A percentile compares a stretch with the other conserved stretches of the same genome.
phyloP scores from a whole-genome alignment of 1,284 basidiomycete species.

The Trametes versicolor region DNA sequence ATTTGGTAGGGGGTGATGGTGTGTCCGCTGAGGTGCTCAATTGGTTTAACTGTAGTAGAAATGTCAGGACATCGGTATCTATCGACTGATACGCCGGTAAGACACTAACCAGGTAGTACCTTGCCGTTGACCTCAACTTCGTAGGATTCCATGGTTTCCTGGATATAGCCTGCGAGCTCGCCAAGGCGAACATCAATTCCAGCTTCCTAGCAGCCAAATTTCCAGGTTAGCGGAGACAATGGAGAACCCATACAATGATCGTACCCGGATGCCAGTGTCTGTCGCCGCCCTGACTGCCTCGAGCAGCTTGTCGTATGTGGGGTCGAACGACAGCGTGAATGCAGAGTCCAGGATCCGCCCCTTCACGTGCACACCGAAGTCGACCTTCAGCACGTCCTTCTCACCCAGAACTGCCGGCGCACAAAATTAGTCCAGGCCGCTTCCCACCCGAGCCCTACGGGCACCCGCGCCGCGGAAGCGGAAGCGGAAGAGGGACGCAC shows the following conservation, averaged over 20 bases:
- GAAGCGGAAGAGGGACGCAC: slow-evolving; percentile 53
- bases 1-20: slow-evolving; percentile 91
- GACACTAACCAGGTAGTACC: slow-evolving; percentile 77
- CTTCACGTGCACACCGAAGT: slow-evolving; percentile 96
- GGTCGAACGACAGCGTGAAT: slow-evolving; percentile 92
- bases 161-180: slow-evolving; percentile 92
- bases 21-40: slow-evolving; percentile 92
- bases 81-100: slow-evolving; percentile 12
- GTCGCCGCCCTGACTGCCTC: slow-evolving; percentile 96
- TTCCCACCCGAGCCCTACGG: slow-evolving; percentile 7
- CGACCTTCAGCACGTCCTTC: slow-evolving; percentile 94
- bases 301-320: slow-evolving; percentile 88
- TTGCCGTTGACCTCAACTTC: slow-evolving; percentile 94
- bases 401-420: slow-evolving; percentile 72
- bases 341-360: slow-evolving; percentile 96
- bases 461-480: slow-evolving; percentile 1
- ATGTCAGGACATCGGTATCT: slow-evolving; percentile 17
- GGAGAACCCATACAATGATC: slow-evolving; percentile 26
- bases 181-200: slow-evolving; percentile 97
- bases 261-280: slow-evolving; percentile 85
- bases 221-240: not conserved
- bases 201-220: slow-evolving; percentile 72
- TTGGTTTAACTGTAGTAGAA: slow-evolving; percentile 81
- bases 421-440: slow-evolving; percentile 4
- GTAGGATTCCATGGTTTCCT: slow-evolving; percentile 99